These are phyloP conservation scores for Darksidea phi DNA, from an alignment of 495 filamentous ascomycete species.

Conservation along the genomic window DNA sequence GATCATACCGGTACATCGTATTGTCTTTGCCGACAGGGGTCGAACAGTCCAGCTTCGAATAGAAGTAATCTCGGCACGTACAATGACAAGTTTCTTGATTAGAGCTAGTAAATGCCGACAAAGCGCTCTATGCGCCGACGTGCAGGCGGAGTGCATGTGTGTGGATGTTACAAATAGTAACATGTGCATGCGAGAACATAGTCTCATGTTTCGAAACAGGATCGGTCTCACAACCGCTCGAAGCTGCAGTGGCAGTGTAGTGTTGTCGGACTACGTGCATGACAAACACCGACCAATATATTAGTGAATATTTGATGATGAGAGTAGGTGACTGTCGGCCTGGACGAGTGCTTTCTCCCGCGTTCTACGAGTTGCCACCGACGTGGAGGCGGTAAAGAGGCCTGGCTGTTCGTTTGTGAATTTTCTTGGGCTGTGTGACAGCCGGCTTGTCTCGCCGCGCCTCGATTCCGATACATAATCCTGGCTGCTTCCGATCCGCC, in stretches of 20 bases:
- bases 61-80: no score
- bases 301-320: constrained; percentile 10
- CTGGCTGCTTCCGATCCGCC: constrained; percentile 16
- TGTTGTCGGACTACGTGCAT: not conserved
- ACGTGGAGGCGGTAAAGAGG: constrained; percentile 10
- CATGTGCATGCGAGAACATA: constrained; percentile 13
- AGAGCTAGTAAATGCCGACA: not conserved
- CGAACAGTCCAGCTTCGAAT: no score
- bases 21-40: no score
- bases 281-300: constrained; percentile 3
- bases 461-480: constrained; percentile 26
- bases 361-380: constrained; percentile 26
- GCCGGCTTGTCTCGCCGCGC: constrained; percentile 3
- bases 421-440: constrained; percentile 21
- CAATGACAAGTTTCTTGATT: no score
- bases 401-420: constrained; percentile 10
- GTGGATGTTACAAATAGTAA: constrained; percentile 5
- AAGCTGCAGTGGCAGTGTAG: constrained; percentile 8
- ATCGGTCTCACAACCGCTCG: constrained; percentile 26
- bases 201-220: constrained; percentile 27
- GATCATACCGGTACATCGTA: no score
- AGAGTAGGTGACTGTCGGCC: not conserved
- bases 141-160: constrained; percentile 13
- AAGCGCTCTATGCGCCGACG: not conserved
- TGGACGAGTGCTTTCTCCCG: constrained; percentile 12